phyloP scores from a whole-genome alignment of 108 stramenopile genomes.

The Schizochytrium sp. region DNA sequence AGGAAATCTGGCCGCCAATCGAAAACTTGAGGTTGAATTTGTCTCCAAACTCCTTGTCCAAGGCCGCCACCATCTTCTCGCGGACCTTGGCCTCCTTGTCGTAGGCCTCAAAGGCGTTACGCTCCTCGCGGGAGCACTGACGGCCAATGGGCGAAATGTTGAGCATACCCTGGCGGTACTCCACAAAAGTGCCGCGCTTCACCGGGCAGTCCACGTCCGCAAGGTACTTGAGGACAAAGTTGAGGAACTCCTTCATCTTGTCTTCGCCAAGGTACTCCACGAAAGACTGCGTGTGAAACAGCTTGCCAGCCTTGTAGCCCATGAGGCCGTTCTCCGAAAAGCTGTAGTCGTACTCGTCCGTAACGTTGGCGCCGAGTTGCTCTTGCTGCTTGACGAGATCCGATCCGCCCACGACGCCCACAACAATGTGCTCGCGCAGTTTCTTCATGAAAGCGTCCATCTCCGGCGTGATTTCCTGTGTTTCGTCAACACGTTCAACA shows the following conservation, averaged over 20 bases:
- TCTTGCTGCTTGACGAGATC: constrained; percentile 97
- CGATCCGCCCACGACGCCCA: constrained; percentile 97
- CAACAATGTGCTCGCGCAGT: constrained; percentile 77
- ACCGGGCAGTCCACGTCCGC: constrained; percentile 22
- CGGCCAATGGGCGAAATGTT: constrained; percentile 97
- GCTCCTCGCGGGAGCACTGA: constrained; percentile 92
- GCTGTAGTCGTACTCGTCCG: constrained; percentile 81
- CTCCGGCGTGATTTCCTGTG: constrained; percentile 55
- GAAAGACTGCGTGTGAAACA: constrained; percentile 28
- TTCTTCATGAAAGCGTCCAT: constrained; percentile 77
- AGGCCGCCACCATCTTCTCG: constrained; percentile 40
- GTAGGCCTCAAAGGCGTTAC: constrained; percentile 92
- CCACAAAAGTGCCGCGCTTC: constrained; percentile 93
- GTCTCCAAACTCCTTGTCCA: constrained; percentile 38
- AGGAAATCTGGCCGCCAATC: constrained; percentile 97
- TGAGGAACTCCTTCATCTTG: constrained; percentile 87
- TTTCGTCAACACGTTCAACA: neutral
- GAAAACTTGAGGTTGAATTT: constrained; percentile 81
- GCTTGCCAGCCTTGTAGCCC: constrained; percentile 74
- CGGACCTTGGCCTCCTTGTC: constrained; percentile 52
- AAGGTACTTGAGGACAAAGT: constrained; percentile 71
- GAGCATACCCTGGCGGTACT: constrained; percentile 97
- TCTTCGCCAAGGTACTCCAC: constrained; percentile 79
- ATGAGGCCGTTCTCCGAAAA: constrained; percentile 98
- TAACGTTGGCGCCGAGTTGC: constrained; percentile 83